A percentile compares a stretch with the other conserved stretches of the same genome.
These are phyloP conservation scores for Fusarium mexicanum DNA, from an alignment of 2,329 filamentous ascomycete genomes.

Conservation along the genomic window DNA sequence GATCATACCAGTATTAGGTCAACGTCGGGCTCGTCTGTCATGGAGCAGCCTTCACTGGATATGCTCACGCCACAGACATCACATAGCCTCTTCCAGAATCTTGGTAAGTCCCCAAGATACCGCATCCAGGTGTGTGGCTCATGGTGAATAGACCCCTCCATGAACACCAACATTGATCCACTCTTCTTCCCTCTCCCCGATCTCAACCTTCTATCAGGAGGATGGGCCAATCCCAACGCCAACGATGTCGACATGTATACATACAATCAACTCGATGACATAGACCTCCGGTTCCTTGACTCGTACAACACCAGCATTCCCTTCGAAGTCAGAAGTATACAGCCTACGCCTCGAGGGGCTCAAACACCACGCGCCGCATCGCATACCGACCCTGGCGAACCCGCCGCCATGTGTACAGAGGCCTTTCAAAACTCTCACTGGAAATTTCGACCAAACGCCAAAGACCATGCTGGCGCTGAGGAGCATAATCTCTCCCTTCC, in stretches of 20 bases:
- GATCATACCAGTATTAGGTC: background rate
- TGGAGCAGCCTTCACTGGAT: conserved; percentile 10
- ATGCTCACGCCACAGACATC: conserved; percentile 22
- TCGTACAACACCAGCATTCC: conserved; percentile 45
- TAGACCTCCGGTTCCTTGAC: conserved; percentile 47
- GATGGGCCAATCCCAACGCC: conserved; percentile 1
- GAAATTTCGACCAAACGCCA: conserved; percentile 45
- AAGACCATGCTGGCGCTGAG: conserved; percentile 46
- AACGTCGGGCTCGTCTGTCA: background rate
- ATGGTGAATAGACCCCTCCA: background rate
- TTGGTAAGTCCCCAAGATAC: background rate
- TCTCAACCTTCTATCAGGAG: conserved; percentile 34
- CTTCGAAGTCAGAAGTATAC: conserved; percentile 38
- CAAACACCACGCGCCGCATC: conserved; percentile 11
- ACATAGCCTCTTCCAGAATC: conserved; percentile 15
- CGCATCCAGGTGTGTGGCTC: background rate
- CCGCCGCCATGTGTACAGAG: conserved; percentile 34
- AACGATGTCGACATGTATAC: conserved; percentile 9
- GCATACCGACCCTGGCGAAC: conserved; percentile 15
- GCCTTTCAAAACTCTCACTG: conserved; percentile 43
- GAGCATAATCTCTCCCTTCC: conserved; percentile 48
- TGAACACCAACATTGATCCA: conserved; percentile 2
- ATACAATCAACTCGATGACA: conserved; percentile 44
- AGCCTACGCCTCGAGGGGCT: conserved; percentile 14
- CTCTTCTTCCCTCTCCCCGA: conserved; percentile 29